Evolutionary conservation across 441 rosid species (phyloP), one percentile per base, ranked within the genome.

Genomic region (Hura crepitans): DNA sequence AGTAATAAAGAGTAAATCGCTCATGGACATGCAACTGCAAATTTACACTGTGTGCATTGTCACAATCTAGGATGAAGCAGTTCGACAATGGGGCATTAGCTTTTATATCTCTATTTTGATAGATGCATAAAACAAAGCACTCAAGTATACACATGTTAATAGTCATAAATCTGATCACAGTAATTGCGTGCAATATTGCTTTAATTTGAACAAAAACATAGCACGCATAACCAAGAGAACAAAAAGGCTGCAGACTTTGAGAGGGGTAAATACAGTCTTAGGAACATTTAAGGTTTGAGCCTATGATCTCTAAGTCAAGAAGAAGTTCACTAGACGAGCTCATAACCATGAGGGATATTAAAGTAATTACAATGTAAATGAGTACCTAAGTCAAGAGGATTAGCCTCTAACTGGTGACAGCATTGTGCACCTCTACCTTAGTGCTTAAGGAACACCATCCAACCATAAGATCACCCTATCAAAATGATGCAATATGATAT

Each of bases 221-320:
- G 12, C 39, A 46, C 14, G 2, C n/a, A 28, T 4, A 46, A 64
- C 28, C 17, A 64, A 46, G 55, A 1, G 33, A 18, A 4, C 23
- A 46, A 1, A 2, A 64, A 64, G 54, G 22, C 3, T 64, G 25
- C 55, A 28, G 2, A 14, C 35, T 46, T 6, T 17, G 2, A 6
- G 30, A 2, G 17, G 66, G 1, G 14, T 0, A 45, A 15, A 45
- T 47, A 45, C n/a, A n/a, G n/a, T n/a, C n/a, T n/a, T n/a, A n/a
- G n/a, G n/a, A 35, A 50, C 10, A 18, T 47, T 49, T 17, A 4
- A 35, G 59, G 69, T 65, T 50, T 64, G 68, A 28, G 33, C n/a
- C 12, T 13, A 3, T 20, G 30, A 33, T 15, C 28, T 20, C 47
- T 18, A 57, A 30, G 10, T 57, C 42, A 31, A 20, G 18, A 31